Base-by-base conservation (phyloP, 352 stramenopile species). In the Phytopythium montanum region DNA sequence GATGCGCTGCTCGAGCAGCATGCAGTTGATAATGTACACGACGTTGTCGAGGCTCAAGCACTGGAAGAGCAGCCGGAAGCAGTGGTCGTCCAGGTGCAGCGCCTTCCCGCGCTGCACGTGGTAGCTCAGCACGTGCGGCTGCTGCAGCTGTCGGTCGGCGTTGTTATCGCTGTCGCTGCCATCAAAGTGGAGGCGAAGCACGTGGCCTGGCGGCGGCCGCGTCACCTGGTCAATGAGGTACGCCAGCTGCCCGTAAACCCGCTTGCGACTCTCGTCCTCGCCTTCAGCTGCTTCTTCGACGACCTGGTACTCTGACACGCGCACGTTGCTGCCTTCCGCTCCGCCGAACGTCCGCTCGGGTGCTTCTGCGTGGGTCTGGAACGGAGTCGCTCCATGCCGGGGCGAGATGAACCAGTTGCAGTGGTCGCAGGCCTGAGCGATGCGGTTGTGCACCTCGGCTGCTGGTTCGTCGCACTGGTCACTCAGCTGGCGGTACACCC, bases 1-100 rank as follows among this genome's bases (percentile, higher is more conserved):
- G n/a, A n/a, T n/a, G n/a, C n/a, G n/a, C n/a, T n/a, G n/a, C n/a
- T n/a, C 86, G 45, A 90, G 72, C 44, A 95, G 79, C 48, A 95
- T 76, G 62, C 79, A 90, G 67, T 91, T 92, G 58, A 92, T 45
- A 34, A 95, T 69, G 62, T 85, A 87, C 44, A 95, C 54, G n/a
- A 95, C 74, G 60, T 90, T 90, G 60, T 87, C 83, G 45, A 89
- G 62, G 50, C 77, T 89, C 44, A 95, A 71, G 51, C 81, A 90
- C 67, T 91, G 78, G 68, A 95, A 95, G 10, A 95, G 67, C 53
- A 89, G 62, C 50, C 86, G 74, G 64, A 91, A 93, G 65, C 82
- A 92, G 51, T 83, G 82, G 70, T 92, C 81, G 48, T 92, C 83
- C 21, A 92, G 31, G 54, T 89, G 77, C 10, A 60, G 54, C 23